A percentile compares a stretch with the other conserved stretches of the same genome.
Conservation (phyloP, 371 early-diverging fungal genomes). For the Mortierella sp. region DNA sequence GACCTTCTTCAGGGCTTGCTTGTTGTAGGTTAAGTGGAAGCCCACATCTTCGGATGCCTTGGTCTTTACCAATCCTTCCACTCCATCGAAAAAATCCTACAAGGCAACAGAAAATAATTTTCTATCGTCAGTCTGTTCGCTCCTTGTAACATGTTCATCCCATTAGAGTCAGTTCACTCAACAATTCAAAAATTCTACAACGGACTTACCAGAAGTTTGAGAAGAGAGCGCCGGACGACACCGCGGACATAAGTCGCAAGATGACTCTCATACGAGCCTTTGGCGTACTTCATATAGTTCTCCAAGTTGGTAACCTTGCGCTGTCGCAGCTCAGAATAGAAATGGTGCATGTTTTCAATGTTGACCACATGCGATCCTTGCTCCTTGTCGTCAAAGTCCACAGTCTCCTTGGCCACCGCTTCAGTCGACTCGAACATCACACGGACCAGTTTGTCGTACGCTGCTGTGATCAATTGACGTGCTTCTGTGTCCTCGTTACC, state of each 20-base stretch:
- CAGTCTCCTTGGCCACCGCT: slow-evolving; percentile 81
- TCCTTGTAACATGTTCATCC: background rate
- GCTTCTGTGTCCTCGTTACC: slow-evolving; percentile 71
- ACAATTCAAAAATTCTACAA: background rate
- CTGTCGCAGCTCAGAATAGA: slow-evolving; percentile 82
- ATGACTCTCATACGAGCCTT: slow-evolving; percentile 84
- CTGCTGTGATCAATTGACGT: slow-evolving; percentile 79
- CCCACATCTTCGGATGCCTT: slow-evolving; percentile 85
- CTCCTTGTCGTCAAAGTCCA: slow-evolving; percentile 90
- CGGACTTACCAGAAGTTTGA: slow-evolving; percentile 78
- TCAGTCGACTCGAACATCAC: slow-evolving; percentile 93
- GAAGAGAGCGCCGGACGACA: slow-evolving; percentile 89
- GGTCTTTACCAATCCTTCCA: slow-evolving; percentile 84
- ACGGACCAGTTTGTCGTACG: slow-evolving; percentile 87
- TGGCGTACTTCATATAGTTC: slow-evolving; percentile 87
- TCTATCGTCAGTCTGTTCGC: background rate
- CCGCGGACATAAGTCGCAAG: slow-evolving; percentile 87
- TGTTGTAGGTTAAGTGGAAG: slow-evolving; percentile 89
- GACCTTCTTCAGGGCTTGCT: slow-evolving; percentile 87
- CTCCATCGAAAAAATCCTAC: slow-evolving; percentile 96
- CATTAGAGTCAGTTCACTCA: background rate
- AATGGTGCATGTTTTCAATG: slow-evolving; percentile 92
- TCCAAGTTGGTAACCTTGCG: slow-evolving; percentile 76
- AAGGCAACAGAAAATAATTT: background rate
- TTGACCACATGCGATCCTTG: slow-evolving; percentile 68